phyloP scores from a whole-genome alignment of 805 yeast species.

The Candida incommunis region DNA sequence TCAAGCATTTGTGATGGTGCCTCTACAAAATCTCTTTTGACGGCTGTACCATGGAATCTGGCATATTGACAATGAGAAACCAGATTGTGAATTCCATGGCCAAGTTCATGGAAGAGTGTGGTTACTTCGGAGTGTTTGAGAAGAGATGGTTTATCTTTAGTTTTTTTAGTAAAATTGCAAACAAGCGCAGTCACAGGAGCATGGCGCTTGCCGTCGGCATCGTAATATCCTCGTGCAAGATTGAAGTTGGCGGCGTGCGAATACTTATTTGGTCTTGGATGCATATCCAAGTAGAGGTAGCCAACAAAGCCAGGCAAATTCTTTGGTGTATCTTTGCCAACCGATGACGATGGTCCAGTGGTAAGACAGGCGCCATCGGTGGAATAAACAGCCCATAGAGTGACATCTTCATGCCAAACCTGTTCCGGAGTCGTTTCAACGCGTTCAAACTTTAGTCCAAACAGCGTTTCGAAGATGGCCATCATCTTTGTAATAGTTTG shows the following conservation, averaged over 20 bases:
- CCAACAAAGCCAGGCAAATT: conserved; percentile 52
- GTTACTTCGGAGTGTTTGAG: conserved; percentile 66
- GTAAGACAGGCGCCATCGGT: neutral
- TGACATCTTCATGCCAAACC: conserved; percentile 72
- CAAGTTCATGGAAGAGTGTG: conserved; percentile 80
- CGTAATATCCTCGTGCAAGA: conserved; percentile 42
- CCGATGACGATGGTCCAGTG: conserved; percentile 14
- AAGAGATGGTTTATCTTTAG: conserved; percentile 53
- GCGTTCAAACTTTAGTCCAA: conserved; percentile 52
- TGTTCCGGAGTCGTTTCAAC: conserved; percentile 30
- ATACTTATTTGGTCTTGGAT: conserved; percentile 77
- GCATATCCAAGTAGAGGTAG: conserved; percentile 66
- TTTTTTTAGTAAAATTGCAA: conserved; percentile 72
- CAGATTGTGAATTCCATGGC: conserved; percentile 76
- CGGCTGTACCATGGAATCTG: conserved; percentile 63
- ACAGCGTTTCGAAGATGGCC: conserved; percentile 51
- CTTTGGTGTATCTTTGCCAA: conserved; percentile 44
- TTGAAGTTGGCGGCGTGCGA: conserved; percentile 83
- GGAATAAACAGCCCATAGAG: conserved; percentile 35
- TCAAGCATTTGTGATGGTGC: conserved; percentile 86
- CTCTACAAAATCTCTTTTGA: conserved; percentile 78
- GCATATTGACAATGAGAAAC: conserved; percentile 52
- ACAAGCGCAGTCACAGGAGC: conserved; percentile 68
- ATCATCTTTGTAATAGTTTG: conserved; percentile 58
- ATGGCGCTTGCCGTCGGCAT: conserved; percentile 33